Conservation (phyloP, 371 early-diverging fungal genomes). For the Rhizopus delemar region DNA sequence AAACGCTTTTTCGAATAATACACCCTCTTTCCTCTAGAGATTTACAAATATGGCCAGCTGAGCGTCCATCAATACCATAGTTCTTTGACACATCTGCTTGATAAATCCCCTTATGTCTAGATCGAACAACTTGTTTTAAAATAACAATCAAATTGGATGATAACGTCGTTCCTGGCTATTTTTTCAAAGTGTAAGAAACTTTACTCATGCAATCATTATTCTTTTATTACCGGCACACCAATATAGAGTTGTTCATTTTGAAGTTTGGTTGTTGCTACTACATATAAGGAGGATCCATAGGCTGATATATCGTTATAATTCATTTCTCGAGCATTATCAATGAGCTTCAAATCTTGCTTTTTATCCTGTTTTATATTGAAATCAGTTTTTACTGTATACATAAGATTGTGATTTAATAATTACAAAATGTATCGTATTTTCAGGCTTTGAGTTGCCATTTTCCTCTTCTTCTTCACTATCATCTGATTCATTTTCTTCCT, state of each 20-base stretch:
- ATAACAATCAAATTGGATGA: slow-evolving; percentile 27
- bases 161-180: slow-evolving; percentile 28
- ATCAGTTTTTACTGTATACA: background rate
- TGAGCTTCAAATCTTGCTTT: slow-evolving; percentile 17
- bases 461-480: slow-evolving; percentile 4
- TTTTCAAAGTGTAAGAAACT: background rate
- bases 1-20: slow-evolving; percentile 32
- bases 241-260: slow-evolving; percentile 36
- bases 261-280: slow-evolving; percentile 26
- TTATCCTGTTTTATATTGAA: background rate
- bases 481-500: background rate
- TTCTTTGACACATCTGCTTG: slow-evolving; percentile 36
- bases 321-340: slow-evolving; percentile 15
- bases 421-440: background rate
- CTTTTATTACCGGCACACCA: slow-evolving; percentile 31
- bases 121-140: slow-evolving; percentile 25
- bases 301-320: slow-evolving; percentile 26
- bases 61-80: slow-evolving; percentile 33
- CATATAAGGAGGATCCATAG: slow-evolving; percentile 27
- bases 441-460: background rate
- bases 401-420: background rate
- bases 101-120: slow-evolving; percentile 29
- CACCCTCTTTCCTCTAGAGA: slow-evolving; percentile 36
- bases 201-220: no score
- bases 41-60: slow-evolving; percentile 48